Percentiles rank a stretch among this genome's conserved stretches.
Evolutionary conservation across 768 basidiomycete genomes (phyloP).

Genomic region (Auriscalpium orientale): DNA sequence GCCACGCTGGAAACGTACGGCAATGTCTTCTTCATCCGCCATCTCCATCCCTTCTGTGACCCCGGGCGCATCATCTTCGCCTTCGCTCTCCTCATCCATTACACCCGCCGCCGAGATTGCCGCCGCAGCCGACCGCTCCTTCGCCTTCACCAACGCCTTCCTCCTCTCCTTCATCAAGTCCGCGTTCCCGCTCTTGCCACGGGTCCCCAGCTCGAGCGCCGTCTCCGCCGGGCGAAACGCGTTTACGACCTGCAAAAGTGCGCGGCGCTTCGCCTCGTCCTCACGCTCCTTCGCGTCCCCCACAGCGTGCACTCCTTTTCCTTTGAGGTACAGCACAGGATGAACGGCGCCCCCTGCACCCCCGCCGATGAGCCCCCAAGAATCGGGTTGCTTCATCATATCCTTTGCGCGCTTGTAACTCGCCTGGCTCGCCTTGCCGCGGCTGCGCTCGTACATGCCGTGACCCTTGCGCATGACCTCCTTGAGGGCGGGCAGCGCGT

Average conservation of each 20-base stretch:
- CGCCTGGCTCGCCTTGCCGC: constrained; percentile 80
- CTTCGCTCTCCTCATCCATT: constrained; percentile 27
- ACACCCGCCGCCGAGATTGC: constrained; percentile 24
- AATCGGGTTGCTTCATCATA: constrained; percentile 58
- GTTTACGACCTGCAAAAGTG: constrained; percentile 66
- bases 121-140: constrained; percentile 34
- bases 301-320: constrained; percentile 25
- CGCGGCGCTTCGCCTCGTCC: constrained; percentile 50
- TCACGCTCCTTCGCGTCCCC: constrained; percentile 25
- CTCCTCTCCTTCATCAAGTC: constrained; percentile 85
- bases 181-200: constrained; percentile 53
- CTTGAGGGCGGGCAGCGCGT: constrained; percentile 56
- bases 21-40: constrained; percentile 74
- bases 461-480: constrained; percentile 88
- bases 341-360: constrained; percentile 49
- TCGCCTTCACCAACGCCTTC: constrained; percentile 65
- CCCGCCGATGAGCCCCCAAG: constrained; percentile 63
- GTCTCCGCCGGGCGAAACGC: constrained; percentile 85
- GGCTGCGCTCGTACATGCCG: constrained; percentile 88
- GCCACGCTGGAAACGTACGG: constrained; percentile 42
- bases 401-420: constrained; percentile 88
- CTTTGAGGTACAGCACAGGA: constrained; percentile 48
- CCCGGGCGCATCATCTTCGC: constrained; percentile 22
- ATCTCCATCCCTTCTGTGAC: constrained; percentile 42
- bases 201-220: constrained; percentile 80